Evolutionary conservation across 2,329 filamentous ascomycete species (phyloP), one percentile per base, ranked within the genome.

Genomic region (Proliferodiscus dingleyae): DNA sequence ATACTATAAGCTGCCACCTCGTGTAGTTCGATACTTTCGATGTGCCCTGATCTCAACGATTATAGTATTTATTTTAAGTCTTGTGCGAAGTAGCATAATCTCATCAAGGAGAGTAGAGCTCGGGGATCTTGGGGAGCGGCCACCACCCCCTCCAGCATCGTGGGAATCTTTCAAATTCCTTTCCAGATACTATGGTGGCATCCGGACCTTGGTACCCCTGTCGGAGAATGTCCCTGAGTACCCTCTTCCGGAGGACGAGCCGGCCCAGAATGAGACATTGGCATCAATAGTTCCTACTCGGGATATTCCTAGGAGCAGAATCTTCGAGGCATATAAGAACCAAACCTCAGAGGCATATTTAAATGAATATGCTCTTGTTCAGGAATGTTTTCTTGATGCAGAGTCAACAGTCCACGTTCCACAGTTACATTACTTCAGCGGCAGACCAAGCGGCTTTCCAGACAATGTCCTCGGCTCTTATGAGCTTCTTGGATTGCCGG

Each of bases 151-250:
- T 10, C 80, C 82, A 0, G 67, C 78, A 4, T 49, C 54, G n/a
- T 97, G 90, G 89, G 87, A 95, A 63, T 78, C 77, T 8, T 97
- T 95, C 62, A 80, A 82, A 0, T 94, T 95, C 60, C 66, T 98
- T 50, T 84, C 83, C 49, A 78, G 90, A 52, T 98, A 96, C 64
- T 93, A 96, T 64, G 91, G 89, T 11, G 93, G 93, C 1, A 75
- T 98, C 48, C 76, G 83, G 53, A 85, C 78, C 0, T 62, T 98
- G 50, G 78, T 87, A 0, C 67, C 80, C 0, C 69, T 81, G 21
- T 65, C 73, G 11, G 71, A 87, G 38, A 91, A 90, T 54, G 71
- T 75, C 8, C 84, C 90, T 0, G 87, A 97, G 61, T 97, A 95
- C 61, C 91, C 93, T 1, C 73, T 75, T 6, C 67, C 75, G 1